Evolutionary conservation across 805 yeast genomes (phyloP).

Genomic region (Starmera dryadoides): DNA sequence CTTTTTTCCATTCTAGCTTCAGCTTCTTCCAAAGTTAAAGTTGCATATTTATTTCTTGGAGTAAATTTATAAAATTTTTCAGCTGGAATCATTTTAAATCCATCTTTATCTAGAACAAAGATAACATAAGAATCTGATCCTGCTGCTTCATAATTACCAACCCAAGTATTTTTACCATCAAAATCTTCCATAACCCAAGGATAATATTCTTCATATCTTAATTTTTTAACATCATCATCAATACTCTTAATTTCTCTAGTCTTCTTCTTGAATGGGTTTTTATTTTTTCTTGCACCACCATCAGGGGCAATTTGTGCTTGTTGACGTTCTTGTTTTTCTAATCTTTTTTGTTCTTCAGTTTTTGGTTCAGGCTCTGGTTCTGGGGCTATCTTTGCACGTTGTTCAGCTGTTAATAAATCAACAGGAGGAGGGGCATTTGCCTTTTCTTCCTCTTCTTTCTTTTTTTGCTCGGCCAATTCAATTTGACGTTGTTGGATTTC

Average conservation of each 20-base stretch:
- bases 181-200: constrained; percentile 99
- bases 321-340: constrained; percentile 26
- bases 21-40: constrained; percentile 92
- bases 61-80: constrained; percentile 92
- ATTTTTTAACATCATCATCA: constrained; percentile 74
- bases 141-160: constrained; percentile 91
- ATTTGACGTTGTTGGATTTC: constrained; percentile 61
- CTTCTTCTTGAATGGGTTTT: constrained; percentile 59
- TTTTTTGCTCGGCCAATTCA: constrained; percentile 35
- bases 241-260: constrained; percentile 78
- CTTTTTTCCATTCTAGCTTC: constrained; percentile 88
- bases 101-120: constrained; percentile 65
- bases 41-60: constrained; percentile 87
- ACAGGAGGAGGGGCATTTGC: constrained; percentile 19
- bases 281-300: constrained; percentile 74
- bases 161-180: constrained; percentile 91
- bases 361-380: constrained; percentile 21
- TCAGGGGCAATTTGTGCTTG: constrained; percentile 82
- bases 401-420: constrained; percentile 1
- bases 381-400: constrained; percentile 21
- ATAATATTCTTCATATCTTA: constrained; percentile 91
- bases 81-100: constrained; percentile 86
- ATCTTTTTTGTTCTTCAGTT: constrained; percentile 29
- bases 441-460: constrained; percentile 18
- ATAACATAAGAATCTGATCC: constrained; percentile 79